phyloP scores from a whole-genome alignment of 371 early-diverging fungal species.

The Lichtheimia corymbifera region DNA sequence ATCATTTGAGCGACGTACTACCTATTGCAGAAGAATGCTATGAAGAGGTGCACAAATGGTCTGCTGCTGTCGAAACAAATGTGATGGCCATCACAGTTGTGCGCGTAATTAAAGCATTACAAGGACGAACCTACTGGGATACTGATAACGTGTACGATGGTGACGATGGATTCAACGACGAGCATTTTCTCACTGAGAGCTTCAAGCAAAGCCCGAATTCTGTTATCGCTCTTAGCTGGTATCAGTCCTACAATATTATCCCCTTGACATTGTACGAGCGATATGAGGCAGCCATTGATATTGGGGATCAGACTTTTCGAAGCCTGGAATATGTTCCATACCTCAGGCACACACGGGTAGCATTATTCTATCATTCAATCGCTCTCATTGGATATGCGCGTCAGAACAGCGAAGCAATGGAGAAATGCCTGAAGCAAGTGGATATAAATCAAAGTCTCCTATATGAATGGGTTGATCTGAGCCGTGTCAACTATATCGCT shows the following conservation, averaged over 20 bases:
- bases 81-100: slow-evolving; percentile 37
- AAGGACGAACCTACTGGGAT: slow-evolving; percentile 33
- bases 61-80: slow-evolving; percentile 32
- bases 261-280: slow-evolving; percentile 42
- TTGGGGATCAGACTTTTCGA: slow-evolving; percentile 25
- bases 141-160: slow-evolving; percentile 36
- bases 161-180: slow-evolving; percentile 46
- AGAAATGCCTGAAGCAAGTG: slow-evolving; percentile 21
- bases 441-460: slow-evolving; percentile 27
- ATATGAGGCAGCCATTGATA: slow-evolving; percentile 32
- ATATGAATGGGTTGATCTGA: slow-evolving; percentile 28
- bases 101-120: slow-evolving; percentile 38
- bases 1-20: slow-evolving; percentile 22
- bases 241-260: slow-evolving; percentile 38
- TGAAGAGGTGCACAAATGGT: slow-evolving; percentile 41
- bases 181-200: slow-evolving; percentile 37
- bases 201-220: slow-evolving; percentile 31
- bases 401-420: background rate
- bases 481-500: slow-evolving; percentile 28
- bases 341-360: slow-evolving; percentile 38
- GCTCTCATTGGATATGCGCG: slow-evolving; percentile 37
- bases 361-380: slow-evolving; percentile 29
- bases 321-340: slow-evolving; percentile 32
- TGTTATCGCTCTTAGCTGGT: slow-evolving; percentile 34
- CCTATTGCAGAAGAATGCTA: slow-evolving; percentile 34